These are phyloP conservation scores for Phialemoniopsis sp. DNA, from an alignment of 2,329 filamentous ascomycete genomes.

Conservation along the genomic window DNA sequence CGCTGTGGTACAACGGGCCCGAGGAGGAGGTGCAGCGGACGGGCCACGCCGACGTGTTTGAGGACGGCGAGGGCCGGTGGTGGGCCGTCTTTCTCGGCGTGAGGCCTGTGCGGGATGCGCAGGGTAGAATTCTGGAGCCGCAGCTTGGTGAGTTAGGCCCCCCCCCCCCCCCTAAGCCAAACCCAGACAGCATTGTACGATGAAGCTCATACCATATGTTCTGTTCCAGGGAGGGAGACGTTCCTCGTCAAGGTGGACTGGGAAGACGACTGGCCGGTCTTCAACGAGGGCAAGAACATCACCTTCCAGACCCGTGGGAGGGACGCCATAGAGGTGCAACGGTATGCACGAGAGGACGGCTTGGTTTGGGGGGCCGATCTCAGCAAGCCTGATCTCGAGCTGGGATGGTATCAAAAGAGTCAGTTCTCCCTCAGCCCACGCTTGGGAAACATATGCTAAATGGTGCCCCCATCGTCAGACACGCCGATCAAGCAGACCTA, in stretches of 20 bases:
- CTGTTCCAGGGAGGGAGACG: constrained; percentile 43
- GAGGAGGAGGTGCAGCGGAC: constrained; percentile 45
- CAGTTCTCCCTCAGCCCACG: not conserved
- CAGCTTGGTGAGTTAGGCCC: constrained; percentile 28
- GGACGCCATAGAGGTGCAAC: constrained; percentile 11
- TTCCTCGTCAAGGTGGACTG: constrained; percentile 46
- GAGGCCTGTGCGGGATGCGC: constrained; percentile 23
- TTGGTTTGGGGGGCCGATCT: constrained; percentile 28
- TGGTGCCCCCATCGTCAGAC: constrained; percentile 21
- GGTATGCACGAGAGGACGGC: constrained; percentile 22
- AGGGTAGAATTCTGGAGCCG: constrained; percentile 27
- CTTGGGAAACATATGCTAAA: not conserved
- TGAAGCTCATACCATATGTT: not conserved
- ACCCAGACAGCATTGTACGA: too few relatives aligned
- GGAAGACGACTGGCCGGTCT: constrained; percentile 46
- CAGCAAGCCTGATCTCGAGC: constrained; percentile 16
- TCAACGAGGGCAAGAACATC: constrained; percentile 41
- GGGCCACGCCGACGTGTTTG: constrained; percentile 43
- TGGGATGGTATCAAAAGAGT: constrained; percentile 35
- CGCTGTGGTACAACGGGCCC: constrained; percentile 39
- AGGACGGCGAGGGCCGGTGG: constrained; percentile 38
- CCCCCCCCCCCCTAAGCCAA: not conserved
- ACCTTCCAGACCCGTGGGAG: constrained; percentile 27
- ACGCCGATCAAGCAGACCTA: constrained; percentile 42
- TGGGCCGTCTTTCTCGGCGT: constrained; percentile 44